Conservation (phyloP, 495 filamentous ascomycete genomes). For the Annulohypoxylon moriforme region DNA sequence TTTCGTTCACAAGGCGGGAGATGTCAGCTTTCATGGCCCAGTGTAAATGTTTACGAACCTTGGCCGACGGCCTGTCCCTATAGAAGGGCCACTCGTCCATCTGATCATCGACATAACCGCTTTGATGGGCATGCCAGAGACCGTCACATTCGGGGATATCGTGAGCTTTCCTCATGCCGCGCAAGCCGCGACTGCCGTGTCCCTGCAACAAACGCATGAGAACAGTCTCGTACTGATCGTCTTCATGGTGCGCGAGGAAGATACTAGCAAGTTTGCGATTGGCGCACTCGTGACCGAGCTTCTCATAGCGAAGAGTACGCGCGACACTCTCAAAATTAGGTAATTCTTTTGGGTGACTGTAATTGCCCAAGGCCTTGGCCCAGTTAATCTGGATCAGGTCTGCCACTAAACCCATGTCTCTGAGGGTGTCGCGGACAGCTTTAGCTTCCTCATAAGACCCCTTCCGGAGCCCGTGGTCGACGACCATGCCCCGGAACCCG, state of each 20-base stretch:
- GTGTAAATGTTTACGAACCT: conserved; percentile 34
- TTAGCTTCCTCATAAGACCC: conserved; percentile 76
- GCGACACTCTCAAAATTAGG: conserved; percentile 83
- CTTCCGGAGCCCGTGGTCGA: conserved; percentile 79
- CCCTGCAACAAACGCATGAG: conserved; percentile 75
- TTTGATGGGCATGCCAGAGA: conserved; percentile 75
- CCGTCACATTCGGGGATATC: conserved; percentile 87
- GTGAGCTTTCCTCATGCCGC: conserved; percentile 70
- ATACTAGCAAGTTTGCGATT: conserved; percentile 62
- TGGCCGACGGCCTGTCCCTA: conserved; percentile 32
- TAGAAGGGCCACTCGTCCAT: conserved; percentile 38
- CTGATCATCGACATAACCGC: conserved; percentile 66
- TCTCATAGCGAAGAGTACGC: conserved; percentile 76
- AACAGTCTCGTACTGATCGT: conserved; percentile 90
- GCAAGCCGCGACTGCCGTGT: conserved; percentile 71
- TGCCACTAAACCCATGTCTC: conserved; percentile 43
- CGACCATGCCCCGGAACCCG: conserved; percentile 71
- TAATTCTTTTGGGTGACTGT: conserved; percentile 54
- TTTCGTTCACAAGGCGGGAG: conserved; percentile 2
- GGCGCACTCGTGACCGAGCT: conserved; percentile 71
- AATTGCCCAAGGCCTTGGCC: conserved; percentile 36
- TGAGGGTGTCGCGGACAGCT: conserved; percentile 66
- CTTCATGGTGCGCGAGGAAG: conserved; percentile 83
- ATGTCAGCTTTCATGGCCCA: conserved; percentile 37
- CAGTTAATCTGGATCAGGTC: conserved; percentile 52